Evolutionary conservation across 2,329 filamentous ascomycete genomes (phyloP), one percentile per base, ranked within the genome.

Genomic region (Arachnomyces sp.): DNA sequence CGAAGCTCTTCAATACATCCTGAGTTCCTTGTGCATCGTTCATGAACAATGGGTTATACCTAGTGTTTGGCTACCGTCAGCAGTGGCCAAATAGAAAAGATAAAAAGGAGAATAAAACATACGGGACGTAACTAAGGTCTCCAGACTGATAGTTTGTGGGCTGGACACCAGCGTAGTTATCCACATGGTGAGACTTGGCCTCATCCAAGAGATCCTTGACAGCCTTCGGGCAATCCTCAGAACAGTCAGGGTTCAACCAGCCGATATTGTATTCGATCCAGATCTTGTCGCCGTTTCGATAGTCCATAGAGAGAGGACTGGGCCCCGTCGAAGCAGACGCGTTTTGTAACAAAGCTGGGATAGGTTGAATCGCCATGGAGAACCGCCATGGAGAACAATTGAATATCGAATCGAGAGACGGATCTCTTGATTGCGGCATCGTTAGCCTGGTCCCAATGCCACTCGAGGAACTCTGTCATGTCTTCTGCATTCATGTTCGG

Each of bases 261-360:
- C 62, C 64, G 40, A 66, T 68, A 44, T 69, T 62, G 17, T 69
- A 54, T 45, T 71, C 67, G 31, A 72, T 54, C 41, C 70, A 61
- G 34, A 72, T 62, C 35, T 67, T 63, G 44, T 68, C 59, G 5
- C 60, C 56, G 17, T 57, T 55, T 2, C 56, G 57, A 31, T 67
- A 58, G 39, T 63, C 58, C 32, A 67, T 59, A 1, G 71, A 55
- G 44, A 68, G 57, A 59, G 60, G 25, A 30, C 8, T 12, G 31
- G 30, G 11, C 25, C 53, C 50, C 39, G 57, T 50, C 65, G 18
- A 61, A 60, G 28, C 60, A 61, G n/a, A 45, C 45, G 21, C 51
- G 53, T 41, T 58, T 56, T 38, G 60, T 57, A 37, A 61, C 59
- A 16, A 50, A 50, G 7, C 56, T 55, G 62, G 58, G 36, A 66